Evolutionary conservation across 495 filamentous ascomycete genomes (phyloP), one percentile per base, ranked within the genome.

Genomic region (Collariella sp.): DNA sequence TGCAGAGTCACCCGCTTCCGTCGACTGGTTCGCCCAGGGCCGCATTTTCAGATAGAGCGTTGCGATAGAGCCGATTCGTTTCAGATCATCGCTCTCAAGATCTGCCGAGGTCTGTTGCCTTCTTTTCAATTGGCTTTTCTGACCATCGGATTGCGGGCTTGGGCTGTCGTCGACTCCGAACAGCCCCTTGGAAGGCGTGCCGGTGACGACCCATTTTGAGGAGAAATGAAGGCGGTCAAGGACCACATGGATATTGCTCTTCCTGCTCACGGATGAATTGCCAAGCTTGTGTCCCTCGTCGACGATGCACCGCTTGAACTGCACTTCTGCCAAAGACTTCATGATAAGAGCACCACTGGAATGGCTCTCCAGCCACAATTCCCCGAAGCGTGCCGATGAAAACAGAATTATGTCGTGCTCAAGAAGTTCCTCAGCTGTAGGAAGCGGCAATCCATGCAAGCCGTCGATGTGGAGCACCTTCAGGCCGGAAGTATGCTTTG

Each of bases 201-300:
- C 91, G 2, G 88, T 93, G 3, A 96, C 87, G 15, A 96, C 79
- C 91, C 91, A 97, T 19, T 85, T 80, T 11, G 87, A 78, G 33
- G 89, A 80, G 20, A 88, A 77, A 29, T 80, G 76, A 6, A 97
- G 73, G 44, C 78, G 74, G 19, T 85, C 79, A 0, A 91, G 71
- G 9, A 88, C 76, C 26, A 78, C 73, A 35, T 85, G 78, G 35
- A 89, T 75, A 42, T 86, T 84, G 15, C 79, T 84, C 52, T 76
- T 81, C 34, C 72, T 71, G 13, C 77, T 79, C 16, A 71, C 67
- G 5, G 77, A 73, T 0, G 71, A 69, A 29, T 75, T 79, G 0
- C 85, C 85, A 38, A 95, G 82, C 39, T 79, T 84, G 63, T 96
- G 89, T 1, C 91, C 91, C 76, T 97, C 91, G 51, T 97, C 91